Evolutionary conservation across 2,329 filamentous ascomycete species (phyloP), one percentile per base, ranked within the genome.

Genomic region (Nigrospora oryzae): DNA sequence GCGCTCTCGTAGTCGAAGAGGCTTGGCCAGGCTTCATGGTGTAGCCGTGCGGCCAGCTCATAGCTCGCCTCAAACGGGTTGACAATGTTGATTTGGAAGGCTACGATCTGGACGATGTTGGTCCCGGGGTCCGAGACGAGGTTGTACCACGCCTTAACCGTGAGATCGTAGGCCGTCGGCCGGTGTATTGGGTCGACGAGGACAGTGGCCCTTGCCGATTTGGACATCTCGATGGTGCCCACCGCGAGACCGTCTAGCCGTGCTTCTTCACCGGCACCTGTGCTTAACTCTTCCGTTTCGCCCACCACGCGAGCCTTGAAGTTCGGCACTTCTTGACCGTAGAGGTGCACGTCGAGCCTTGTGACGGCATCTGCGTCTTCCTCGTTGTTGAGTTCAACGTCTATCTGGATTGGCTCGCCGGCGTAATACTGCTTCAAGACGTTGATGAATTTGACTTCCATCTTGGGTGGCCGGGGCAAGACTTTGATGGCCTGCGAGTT

Each of bases 41-140:
- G 85, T 4, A 95, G 71, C 11, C 85, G 78, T 11, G 93, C 89
- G 12, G 83, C 74, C 49, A 97, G 80, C 50, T 94, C 88, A 62
- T 95, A 96, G 56, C 86, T 93, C 14, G 89, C 87, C 65, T 95
- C 89, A 55, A 98, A 97, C 0, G 91, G 89, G 41, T 81, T 83
- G 44, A 88, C 80, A 45, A 96, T 76, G 34, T 81, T 77, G 5
- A 97, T 63, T 43, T 84, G 81, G 35, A 86, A 74, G 1, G 79
- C 73, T 17, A 84, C 67, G 2, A 76, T 79, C 62, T 94, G 91
- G 34, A 83, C 80, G 35, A 97, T 84, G 1, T 84, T 83, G 1
- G 89, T 95, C 42, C 86, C 84, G 1, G 81, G 70, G 58, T 97
- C 90, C 6, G 86, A 86, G 3, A 82, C 70, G 2, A 97, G 73